These are phyloP conservation scores for Microsporum ferrugineum DNA, from an alignment of 2,329 filamentous ascomycete genomes.

Conservation along the genomic window DNA sequence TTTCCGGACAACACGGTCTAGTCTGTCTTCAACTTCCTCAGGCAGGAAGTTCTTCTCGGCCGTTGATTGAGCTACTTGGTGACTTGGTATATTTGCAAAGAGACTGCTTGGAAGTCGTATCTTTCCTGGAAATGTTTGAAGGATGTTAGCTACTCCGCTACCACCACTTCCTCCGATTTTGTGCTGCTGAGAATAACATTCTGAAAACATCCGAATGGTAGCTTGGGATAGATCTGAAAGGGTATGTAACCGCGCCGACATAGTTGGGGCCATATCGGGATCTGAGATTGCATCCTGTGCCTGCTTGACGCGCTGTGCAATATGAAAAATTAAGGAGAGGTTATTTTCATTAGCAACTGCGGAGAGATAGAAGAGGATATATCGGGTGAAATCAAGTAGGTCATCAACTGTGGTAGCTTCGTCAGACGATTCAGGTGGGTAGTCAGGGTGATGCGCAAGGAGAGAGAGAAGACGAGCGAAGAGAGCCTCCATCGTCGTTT, in stretches of 20 bases:
- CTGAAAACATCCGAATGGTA: constrained; percentile 73
- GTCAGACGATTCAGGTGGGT: constrained; percentile 34
- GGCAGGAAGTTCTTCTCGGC: constrained; percentile 76
- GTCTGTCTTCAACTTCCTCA: constrained; percentile 59
- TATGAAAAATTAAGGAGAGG: constrained; percentile 76
- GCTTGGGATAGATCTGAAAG: constrained; percentile 78
- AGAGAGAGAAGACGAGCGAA: constrained; percentile 77
- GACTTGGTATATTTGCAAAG: constrained; percentile 62
- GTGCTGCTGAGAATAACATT: constrained; percentile 62
- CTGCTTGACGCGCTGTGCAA: constrained; percentile 86
- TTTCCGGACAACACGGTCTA: constrained; percentile 65
- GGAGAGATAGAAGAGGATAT: constrained; percentile 79
- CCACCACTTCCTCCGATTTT: constrained; percentile 32
- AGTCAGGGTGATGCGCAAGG: constrained; percentile 89
- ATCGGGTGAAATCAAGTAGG: constrained; percentile 70
- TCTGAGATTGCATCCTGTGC: constrained; percentile 65
- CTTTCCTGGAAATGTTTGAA: constrained; percentile 73
- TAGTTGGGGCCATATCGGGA: constrained; percentile 26
- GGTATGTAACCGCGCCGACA: constrained; percentile 55
- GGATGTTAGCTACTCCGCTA: constrained; percentile 37
- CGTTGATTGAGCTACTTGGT: constrained; percentile 70
- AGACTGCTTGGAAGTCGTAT: constrained; percentile 68
- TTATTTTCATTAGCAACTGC: constrained; percentile 78
- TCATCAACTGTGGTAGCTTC: constrained; percentile 42
- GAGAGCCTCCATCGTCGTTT: constrained; percentile 61